A percentile compares a stretch with the other conserved stretches of the same genome.
Conservation (phyloP, 352 stramenopile species). For the Globisporangium abappressorium region DNA sequence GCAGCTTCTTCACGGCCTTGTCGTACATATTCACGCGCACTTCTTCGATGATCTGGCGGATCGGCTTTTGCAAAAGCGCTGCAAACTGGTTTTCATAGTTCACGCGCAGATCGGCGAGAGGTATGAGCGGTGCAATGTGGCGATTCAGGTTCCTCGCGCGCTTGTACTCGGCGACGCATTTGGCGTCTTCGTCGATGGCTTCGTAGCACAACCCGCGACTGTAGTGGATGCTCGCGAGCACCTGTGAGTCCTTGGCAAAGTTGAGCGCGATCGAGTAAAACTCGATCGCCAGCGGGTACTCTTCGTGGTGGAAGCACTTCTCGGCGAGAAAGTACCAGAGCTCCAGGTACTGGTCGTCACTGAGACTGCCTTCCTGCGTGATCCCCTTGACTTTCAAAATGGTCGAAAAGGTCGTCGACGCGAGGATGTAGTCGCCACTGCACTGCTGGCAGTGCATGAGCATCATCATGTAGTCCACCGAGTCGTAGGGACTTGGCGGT, state of each 20-base stretch:
- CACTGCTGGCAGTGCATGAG: conserved; percentile 63
- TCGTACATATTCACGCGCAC: conserved; percentile 63
- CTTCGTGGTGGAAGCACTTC: conserved; percentile 67
- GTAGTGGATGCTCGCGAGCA: conserved; percentile 51
- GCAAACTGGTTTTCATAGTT: conserved; percentile 49
- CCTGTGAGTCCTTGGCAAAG: conserved; percentile 63
- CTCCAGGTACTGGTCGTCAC: conserved; percentile 51
- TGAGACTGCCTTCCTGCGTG: conserved; percentile 29
- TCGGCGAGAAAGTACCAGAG: conserved; percentile 51
- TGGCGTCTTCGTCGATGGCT: conserved; percentile 40
- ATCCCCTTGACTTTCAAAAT: conserved; percentile 34
- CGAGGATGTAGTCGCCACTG: conserved; percentile 51
- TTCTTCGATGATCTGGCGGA: conserved; percentile 50
- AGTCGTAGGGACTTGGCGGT: conserved; percentile 27
- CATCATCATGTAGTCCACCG: conserved; percentile 56
- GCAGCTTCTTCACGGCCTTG: conserved; percentile 48
- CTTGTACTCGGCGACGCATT: conserved; percentile 63
- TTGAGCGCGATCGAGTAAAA: conserved; percentile 57
- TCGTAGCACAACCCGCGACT: conserved; percentile 59
- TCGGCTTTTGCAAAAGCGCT: conserved; percentile 39
- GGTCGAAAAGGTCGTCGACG: conserved; percentile 41
- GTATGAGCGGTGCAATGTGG: conserved; percentile 41
- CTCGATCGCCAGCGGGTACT: conserved; percentile 57
- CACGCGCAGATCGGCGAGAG: conserved; percentile 37
- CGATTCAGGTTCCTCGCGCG: conserved; percentile 63